Evolutionary conservation across 371 early-diverging fungal genomes (phyloP).

Genomic region (Scutellospora calospora): DNA sequence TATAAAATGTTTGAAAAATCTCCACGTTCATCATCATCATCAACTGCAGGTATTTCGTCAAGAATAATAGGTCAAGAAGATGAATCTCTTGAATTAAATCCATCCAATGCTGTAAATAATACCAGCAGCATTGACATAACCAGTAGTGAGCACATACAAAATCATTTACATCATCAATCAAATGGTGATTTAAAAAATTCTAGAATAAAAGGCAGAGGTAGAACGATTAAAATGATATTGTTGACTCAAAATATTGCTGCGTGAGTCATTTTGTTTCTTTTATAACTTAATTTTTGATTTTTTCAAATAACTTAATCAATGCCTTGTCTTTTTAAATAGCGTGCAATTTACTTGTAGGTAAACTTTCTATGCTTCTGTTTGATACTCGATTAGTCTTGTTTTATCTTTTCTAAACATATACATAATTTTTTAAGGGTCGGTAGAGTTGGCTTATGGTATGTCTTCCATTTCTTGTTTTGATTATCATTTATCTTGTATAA

Average conservation of each 20-base stretch:
- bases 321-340: constrained; percentile 49
- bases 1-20: no score
- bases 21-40: no score
- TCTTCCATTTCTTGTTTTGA: background rate
- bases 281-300: constrained; percentile 27
- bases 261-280: constrained; percentile 44
- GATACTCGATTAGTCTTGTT: background rate
- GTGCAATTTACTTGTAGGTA: constrained; percentile 8
- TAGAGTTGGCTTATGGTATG: constrained; percentile 64
- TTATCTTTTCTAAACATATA: background rate
- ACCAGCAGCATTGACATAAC: no score
- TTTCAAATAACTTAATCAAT: background rate
- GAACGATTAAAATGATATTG: constrained; percentile 52
- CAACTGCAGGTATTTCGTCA: no score
- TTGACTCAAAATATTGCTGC: constrained; percentile 58
- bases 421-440: constrained; percentile 60
- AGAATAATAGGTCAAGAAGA: no score
- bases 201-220: constrained; percentile 53
- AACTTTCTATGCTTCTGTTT: constrained; percentile 23
- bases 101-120: no score
- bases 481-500: background rate
- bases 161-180: no score
- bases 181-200: no score
- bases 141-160: no score
- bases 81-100: no score